Evolutionary conservation across 225 moss, liverwort and hornwort species (phyloP).

Genomic region (Pseudisothecium myosuroides): DNA sequence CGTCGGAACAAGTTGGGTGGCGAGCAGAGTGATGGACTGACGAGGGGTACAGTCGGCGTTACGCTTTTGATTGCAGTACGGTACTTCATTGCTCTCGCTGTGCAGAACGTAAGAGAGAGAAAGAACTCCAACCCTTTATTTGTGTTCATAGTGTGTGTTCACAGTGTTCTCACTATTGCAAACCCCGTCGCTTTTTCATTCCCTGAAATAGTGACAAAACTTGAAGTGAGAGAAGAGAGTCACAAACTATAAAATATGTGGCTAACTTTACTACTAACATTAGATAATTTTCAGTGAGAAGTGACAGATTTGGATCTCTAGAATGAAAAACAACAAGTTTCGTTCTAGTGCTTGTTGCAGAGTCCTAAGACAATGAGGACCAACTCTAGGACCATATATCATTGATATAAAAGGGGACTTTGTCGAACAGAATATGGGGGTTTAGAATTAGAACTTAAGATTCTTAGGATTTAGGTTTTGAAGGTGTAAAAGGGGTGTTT

Average conservation of each 20-base stretch:
- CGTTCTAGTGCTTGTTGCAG: too few relatives aligned
- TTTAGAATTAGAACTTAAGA: too few relatives aligned
- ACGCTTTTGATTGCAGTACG: not conserved
- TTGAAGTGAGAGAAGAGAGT: too few relatives aligned
- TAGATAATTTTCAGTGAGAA: too few relatives aligned
- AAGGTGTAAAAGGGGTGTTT: not conserved
- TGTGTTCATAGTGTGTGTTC: not conserved
- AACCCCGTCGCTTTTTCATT: too few relatives aligned
- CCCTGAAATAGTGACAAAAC: too few relatives aligned
- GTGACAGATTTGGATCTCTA: too few relatives aligned
- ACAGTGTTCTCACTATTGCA: too few relatives aligned
- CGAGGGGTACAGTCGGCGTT: not conserved
- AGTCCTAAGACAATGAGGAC: not conserved
- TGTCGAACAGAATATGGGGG: accelerated
- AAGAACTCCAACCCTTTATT: not conserved
- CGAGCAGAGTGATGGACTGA: not conserved
- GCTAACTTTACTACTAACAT: too few relatives aligned
- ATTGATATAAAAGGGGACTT: not conserved
- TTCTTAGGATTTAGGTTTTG: too few relatives aligned
- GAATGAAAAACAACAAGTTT: too few relatives aligned
- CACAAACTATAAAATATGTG: too few relatives aligned
- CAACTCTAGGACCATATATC: not conserved
- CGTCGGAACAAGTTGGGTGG: not conserved
- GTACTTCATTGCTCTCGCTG: not conserved
- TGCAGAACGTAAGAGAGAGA: not conserved